Percentiles rank a stretch among this genome's conserved stretches.
phyloP scores from a whole-genome alignment of 164 flowering plant species.

The Tetracentron sinense region DNA sequence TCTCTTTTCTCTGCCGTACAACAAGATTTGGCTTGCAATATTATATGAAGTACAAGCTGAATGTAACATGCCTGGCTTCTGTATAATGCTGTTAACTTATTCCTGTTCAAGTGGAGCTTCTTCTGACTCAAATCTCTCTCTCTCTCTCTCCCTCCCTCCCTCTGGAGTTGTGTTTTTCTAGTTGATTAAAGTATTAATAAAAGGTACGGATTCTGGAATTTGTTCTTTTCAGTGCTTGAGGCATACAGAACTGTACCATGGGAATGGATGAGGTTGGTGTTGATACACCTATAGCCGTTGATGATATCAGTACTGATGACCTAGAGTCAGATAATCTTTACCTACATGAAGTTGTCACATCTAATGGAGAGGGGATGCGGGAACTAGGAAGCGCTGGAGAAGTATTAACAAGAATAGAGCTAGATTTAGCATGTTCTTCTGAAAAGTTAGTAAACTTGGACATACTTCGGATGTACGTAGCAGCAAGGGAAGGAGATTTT shows the following conservation, averaged over 20 bases:
- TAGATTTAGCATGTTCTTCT: constrained; percentile 63
- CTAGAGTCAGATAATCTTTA: constrained; percentile 27
- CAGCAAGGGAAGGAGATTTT: constrained; percentile 63
- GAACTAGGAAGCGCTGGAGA: constrained; percentile 41
- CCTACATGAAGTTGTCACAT: constrained; percentile 32
- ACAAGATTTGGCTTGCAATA: background rate
- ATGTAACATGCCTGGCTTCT: background rate
- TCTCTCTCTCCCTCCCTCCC: no score
- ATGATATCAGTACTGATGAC: constrained; percentile 23
- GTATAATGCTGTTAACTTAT: no score
- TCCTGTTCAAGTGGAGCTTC: no score
- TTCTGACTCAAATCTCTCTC: no score
- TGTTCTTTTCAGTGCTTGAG: constrained; percentile 7
- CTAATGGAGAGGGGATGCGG: constrained; percentile 34
- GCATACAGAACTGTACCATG: background rate
- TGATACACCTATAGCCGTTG: constrained; percentile 21
- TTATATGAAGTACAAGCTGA: background rate
- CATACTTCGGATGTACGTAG: constrained; percentile 66
- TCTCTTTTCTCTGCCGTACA: background rate
- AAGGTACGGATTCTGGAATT: background rate
- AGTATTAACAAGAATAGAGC: constrained; percentile 53
- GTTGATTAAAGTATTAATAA: background rate
- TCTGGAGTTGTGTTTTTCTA: background rate
- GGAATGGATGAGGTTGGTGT: constrained; percentile 31
- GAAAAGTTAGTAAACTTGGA: constrained; percentile 76